These are phyloP conservation scores for Achaetomium macrosporum DNA, from an alignment of 2,329 filamentous ascomycete species.

Conservation along the genomic window DNA sequence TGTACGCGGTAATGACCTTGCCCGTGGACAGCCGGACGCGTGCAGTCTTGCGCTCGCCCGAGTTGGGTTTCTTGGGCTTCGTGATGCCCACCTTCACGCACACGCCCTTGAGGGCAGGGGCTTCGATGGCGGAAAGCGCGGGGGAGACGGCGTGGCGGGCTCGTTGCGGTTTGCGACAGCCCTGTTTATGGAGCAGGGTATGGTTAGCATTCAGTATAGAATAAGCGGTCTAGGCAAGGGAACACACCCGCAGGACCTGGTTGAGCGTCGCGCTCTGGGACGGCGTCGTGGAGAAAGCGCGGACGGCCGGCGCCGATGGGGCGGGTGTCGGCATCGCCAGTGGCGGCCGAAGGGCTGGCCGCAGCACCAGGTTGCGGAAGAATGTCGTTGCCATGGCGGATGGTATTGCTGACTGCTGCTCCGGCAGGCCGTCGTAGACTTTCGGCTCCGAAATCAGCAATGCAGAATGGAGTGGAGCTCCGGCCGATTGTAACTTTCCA, in stretches of 20 bases:
- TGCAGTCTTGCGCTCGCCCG: constrained; percentile 91
- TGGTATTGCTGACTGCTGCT: constrained; percentile 11
- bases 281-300: constrained; percentile 39
- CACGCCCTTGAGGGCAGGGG: constrained; percentile 88
- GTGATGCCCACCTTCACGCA: constrained; percentile 90
- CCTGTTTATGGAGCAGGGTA: constrained; percentile 35
- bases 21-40: constrained; percentile 85
- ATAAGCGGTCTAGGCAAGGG: neutral
- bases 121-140: constrained; percentile 61
- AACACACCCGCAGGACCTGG: constrained; percentile 57
- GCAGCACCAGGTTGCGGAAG: constrained; percentile 28
- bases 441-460: constrained; percentile 7
- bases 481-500: constrained; percentile 10
- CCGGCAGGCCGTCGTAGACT: constrained; percentile 7
- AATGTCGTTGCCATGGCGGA: constrained; percentile 32
- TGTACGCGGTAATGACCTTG: constrained; percentile 84
- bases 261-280: constrained; percentile 59
- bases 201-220: neutral
- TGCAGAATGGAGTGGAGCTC: constrained; percentile 6
- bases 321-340: constrained; percentile 13
- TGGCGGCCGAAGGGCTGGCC: constrained; percentile 26
- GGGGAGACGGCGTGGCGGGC: constrained; percentile 85
- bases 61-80: constrained; percentile 98
- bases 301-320: constrained; percentile 23
- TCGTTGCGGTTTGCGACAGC: constrained; percentile 71